Base-by-base conservation (phyloP, 352 stramenopile species). In the Phytophthora capsici region DNA sequence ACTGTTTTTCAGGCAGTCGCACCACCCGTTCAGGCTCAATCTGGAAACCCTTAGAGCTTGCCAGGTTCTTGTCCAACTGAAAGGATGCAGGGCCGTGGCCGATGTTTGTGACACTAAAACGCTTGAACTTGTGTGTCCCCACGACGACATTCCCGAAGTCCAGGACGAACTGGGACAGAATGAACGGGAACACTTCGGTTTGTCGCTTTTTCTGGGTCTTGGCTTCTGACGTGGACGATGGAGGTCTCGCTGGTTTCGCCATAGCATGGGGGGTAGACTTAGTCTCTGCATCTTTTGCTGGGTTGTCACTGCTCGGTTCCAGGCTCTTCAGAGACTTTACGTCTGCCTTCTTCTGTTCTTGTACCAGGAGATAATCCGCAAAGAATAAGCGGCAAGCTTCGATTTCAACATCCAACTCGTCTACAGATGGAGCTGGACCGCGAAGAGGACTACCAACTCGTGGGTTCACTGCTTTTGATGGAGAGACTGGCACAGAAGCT, bases 121-220 rank as follows among this genome's bases (percentile, higher is more conserved):
- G 92, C 28, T 94, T 95, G 53, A 97, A 94, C 57, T 93, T 93
- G 56, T 95, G 94, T 7, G 90, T 89, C 5, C 94, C 95, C 4
- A 93, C 58, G 9, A 99, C 90, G 48, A 99, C 90, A 61, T 98
- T 95, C 0, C 94, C 95, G 67, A 98, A 98, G 64, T 99, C 95
- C 22, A 96, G 78, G 1, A 97, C 81, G 61, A 98, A 98, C 53
- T 93, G 80, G 3, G 89, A 96, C 14, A 97, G 55, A 41, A 97
- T 76, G 60, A 98, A 98, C 8, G 78, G 68, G 5, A 88, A 80
- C 12, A 55, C 72, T 44, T 88, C 77, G 0, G 55, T 47, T 4
- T 38, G 57, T 6, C 58, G 59, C 48, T 76, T 80, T 61, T 75
- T 78, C 17, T 54, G 28, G 16, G 63, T 6, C 45, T 75, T 78